Base-by-base conservation (phyloP, 2,329 filamentous ascomycete genomes). In the Hypoxylon sp. region DNA sequence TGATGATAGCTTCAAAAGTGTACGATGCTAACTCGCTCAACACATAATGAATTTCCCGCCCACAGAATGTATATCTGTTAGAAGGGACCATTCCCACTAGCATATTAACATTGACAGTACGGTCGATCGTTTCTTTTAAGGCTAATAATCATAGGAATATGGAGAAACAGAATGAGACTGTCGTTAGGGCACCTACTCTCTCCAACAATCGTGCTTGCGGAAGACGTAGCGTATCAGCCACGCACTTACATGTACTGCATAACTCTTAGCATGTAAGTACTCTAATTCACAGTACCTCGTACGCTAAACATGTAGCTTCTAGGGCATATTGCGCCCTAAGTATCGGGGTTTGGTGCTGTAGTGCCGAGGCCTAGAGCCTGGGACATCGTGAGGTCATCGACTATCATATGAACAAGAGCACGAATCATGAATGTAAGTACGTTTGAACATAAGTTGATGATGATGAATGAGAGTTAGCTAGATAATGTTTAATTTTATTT, bases 321-420 rank as follows among this genome's bases (percentile, higher is more conserved):
- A 57, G 44, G 65, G 27, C n/a, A 13, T 6, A 44, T 22, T 22
- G 6, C 30, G 46, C 37, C 40, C 30, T 46, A 30, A 31, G 40
- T 17, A 2, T 13, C 8, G 17, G 6, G 8, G 11, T 25, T 50
- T 59, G 54, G 35, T 25, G 53, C 53, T 42, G 5, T 48, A 31
- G 42, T 62, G 37, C 49, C 58, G 8, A 49, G 53, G 53, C 33
- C 2, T 31, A n/a, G 42, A 27, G 25, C 25, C 25, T 5, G 63
- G 35, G 14, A 49, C 25, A 8, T 74, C 53, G 70, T 77, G 76
- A 77, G 72, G 72, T 78, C 76, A 77, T 78, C 66, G 64, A 76
- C 58, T 69, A 64, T 40, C 60, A 72, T 61, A 64, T 66, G 58
- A 70, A 76, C 71, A 71, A 75, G 70, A 73, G 72, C 72, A 74